These are phyloP conservation scores for Hamamelis virginiana DNA, from an alignment of 164 flowering plant genomes.

Conservation along the genomic window DNA sequence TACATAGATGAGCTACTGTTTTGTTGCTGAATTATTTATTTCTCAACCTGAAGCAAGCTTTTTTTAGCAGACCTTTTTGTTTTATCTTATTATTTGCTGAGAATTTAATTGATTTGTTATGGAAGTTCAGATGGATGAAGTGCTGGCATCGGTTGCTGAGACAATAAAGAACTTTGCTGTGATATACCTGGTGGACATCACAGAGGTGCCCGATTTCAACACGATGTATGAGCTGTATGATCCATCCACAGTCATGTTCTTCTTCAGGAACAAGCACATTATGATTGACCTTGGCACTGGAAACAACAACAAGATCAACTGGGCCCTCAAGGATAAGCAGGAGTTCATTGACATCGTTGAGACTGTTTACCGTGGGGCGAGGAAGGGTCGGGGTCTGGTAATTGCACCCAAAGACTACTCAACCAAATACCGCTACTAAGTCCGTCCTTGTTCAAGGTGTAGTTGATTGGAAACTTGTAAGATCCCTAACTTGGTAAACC, in stretches of 20 bases:
- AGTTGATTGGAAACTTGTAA: background rate
- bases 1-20: too few species aligned
- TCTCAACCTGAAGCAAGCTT: background rate
- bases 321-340: constrained; percentile 97
- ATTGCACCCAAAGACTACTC: constrained; percentile 97
- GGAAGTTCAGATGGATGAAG: constrained; percentile 82
- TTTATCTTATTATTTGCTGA: background rate
- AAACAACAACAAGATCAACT: constrained; percentile 95
- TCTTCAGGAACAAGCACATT: constrained; percentile 96
- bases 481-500: background rate
- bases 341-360: constrained; percentile 93
- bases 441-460: background rate
- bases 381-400: constrained; percentile 94
- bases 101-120: background rate
- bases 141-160: constrained; percentile 90
- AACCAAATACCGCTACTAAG: constrained; percentile 88
- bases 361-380: constrained; percentile 89
- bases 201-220: constrained; percentile 94
- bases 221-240: constrained; percentile 95
- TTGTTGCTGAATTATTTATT: background rate
- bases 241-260: constrained; percentile 93
- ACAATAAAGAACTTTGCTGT: constrained; percentile 92
- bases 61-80: too few species aligned
- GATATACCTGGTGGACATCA: constrained; percentile 86
- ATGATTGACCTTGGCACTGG: constrained; percentile 97